phyloP scores from a whole-genome alignment of 495 filamentous ascomycete species.

The Penicilliopsis zonata region DNA sequence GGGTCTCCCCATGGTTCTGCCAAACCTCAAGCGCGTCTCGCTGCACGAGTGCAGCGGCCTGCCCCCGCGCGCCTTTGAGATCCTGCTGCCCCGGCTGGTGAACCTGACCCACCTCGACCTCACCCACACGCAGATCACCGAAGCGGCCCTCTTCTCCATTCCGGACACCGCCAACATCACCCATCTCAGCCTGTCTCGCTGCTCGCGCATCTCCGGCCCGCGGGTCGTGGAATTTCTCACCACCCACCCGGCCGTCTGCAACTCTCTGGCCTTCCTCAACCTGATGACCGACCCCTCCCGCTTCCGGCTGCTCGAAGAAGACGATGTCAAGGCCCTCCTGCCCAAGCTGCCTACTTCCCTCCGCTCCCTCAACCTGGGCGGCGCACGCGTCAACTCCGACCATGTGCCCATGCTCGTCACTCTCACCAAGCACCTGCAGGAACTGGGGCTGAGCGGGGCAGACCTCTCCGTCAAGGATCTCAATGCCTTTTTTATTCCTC shows the following conservation, averaged over 20 bases:
- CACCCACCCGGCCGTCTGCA: slow-evolving; percentile 56
- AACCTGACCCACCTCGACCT: slow-evolving; percentile 72
- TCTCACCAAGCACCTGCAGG: slow-evolving; percentile 70
- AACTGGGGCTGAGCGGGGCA: slow-evolving; percentile 58
- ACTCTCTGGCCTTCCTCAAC: slow-evolving; percentile 61
- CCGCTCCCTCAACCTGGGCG: slow-evolving; percentile 65
- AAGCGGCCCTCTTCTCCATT: slow-evolving; percentile 59
- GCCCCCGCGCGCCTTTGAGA: slow-evolving; percentile 53
- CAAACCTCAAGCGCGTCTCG: slow-evolving; percentile 54
- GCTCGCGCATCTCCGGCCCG: slow-evolving; percentile 54
- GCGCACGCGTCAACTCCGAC: slow-evolving; percentile 51
- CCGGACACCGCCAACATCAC: slow-evolving; percentile 61
- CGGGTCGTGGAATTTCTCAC: slow-evolving; percentile 60
- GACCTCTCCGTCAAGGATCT: slow-evolving; percentile 54
- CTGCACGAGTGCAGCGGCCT: slow-evolving; percentile 76
- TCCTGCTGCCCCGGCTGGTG: slow-evolving; percentile 54
- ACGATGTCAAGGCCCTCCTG: slow-evolving; percentile 54
- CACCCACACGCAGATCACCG: slow-evolving; percentile 66
- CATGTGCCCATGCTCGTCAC: slow-evolving; percentile 56
- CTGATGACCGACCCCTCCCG: slow-evolving; percentile 61
- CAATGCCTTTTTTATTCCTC: slow-evolving; percentile 35
- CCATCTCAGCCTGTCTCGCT: slow-evolving; percentile 71
- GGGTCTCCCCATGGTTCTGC: slow-evolving; percentile 34
- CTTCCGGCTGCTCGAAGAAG: slow-evolving; percentile 55
- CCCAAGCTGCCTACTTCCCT: slow-evolving; percentile 56